A percentile compares a stretch with the other conserved stretches of the same genome.
phyloP scores from a whole-genome alignment of 768 basidiomycete species.

The Termitomyces sp. region DNA sequence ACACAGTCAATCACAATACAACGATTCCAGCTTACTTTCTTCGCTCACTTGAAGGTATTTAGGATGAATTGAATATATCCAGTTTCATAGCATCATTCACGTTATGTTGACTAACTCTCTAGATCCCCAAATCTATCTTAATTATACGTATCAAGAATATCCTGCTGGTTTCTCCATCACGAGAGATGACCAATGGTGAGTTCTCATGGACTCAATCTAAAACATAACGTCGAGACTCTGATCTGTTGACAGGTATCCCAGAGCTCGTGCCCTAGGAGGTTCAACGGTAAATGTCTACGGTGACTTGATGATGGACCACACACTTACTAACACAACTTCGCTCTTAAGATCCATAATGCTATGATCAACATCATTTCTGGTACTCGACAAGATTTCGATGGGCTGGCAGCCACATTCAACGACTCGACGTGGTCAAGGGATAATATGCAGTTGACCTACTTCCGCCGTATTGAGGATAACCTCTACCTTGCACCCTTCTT shows the following conservation, averaged over 20 bases:
- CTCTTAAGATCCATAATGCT: slow-evolving; percentile 22
- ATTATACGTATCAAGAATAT: slow-evolving; percentile 24
- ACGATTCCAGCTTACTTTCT: slow-evolving; percentile 22
- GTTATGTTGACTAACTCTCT: neutral
- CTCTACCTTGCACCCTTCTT: slow-evolving; percentile 10
- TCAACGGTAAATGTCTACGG: slow-evolving; percentile 18
- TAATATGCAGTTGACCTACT: slow-evolving; percentile 25
- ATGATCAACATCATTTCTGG: slow-evolving; percentile 23
- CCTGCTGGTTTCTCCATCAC: slow-evolving; percentile 19
- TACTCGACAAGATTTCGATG: slow-evolving; percentile 21
- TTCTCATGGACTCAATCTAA: neutral
- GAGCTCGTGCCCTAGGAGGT: slow-evolving; percentile 23
- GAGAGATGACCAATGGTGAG: slow-evolving; percentile 19
- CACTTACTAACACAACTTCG: neutral
- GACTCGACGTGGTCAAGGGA: slow-evolving; percentile 22
- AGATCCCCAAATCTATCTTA: slow-evolving; percentile 22
- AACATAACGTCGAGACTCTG: neutral
- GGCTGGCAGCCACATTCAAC: slow-evolving; percentile 19
- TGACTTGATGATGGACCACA: too few relatives aligned
- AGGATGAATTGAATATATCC: too few relatives aligned
- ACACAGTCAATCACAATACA: slow-evolving; percentile 21
- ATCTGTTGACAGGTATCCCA: slow-evolving; percentile 20
- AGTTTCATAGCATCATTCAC: neutral
- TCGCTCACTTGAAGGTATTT: slow-evolving; percentile 20
- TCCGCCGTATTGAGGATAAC: slow-evolving; percentile 22